Percentiles rank a stretch among this genome's conserved stretches.
Conservation (phyloP, 768 basidiomycete species). For the Cyclocybe aegerita region DNA sequence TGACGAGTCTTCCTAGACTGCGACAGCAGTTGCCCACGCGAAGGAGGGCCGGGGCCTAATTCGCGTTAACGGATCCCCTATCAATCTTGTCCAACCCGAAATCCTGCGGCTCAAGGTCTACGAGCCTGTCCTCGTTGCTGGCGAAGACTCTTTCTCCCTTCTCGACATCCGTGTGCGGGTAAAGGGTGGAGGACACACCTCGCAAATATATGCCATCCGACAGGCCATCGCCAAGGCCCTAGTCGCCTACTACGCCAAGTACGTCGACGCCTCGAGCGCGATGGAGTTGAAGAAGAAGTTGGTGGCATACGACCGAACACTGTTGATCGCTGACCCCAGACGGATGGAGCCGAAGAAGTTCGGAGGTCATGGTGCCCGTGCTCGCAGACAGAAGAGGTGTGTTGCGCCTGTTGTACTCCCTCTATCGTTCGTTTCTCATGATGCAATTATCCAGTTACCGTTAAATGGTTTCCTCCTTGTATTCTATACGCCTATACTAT, state of each 20-base stretch:
- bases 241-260: conserved; percentile 98
- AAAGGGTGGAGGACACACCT: conserved; percentile 99
- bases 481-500: conserved; percentile 41
- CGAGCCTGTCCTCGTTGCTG: conserved; percentile 92
- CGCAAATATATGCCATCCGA: conserved; percentile 97
- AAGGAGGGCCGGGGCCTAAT: conserved; percentile 96
- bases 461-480: conserved; percentile 43
- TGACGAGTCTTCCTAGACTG: conserved; percentile 59
- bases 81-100: conserved; percentile 93
- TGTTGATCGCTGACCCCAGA: conserved; percentile 92
- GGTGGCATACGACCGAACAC: conserved; percentile 89
- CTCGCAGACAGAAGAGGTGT: conserved; percentile 96
- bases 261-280: conserved; percentile 95
- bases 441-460: conserved; percentile 63
- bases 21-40: conserved; percentile 96
- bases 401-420: conserved; percentile 15
- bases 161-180: conserved; percentile 98
- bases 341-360: conserved; percentile 99
- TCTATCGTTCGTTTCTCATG: conserved; percentile 5
- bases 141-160: conserved; percentile 81
- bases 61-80: conserved; percentile 95
- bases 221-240: conserved; percentile 98
- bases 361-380: conserved; percentile 97
- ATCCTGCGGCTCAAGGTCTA: conserved; percentile 98
- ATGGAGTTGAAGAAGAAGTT: conserved; percentile 98